phyloP scores from a whole-genome alignment of 169 alveolate species.

The Theileria sp. region DNA sequence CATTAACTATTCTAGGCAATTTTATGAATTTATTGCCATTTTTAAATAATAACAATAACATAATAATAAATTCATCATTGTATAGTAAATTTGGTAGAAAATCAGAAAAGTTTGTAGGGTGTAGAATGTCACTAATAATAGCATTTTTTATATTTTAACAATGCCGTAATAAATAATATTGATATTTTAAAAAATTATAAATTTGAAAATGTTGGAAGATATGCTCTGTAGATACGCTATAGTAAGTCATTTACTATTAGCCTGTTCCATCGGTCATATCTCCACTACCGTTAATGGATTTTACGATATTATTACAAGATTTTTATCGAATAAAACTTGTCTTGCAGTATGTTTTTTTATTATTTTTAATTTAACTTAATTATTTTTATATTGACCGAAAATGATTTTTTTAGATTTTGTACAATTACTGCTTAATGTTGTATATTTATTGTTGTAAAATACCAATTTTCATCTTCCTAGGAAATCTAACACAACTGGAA shows the following conservation, averaged over 20 bases:
- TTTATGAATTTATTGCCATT: background rate
- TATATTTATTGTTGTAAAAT: constrained; percentile 59
- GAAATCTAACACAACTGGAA: constrained; percentile 68
- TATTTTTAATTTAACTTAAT: background rate
- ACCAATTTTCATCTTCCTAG: constrained; percentile 65
- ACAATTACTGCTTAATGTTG: constrained; percentile 69
- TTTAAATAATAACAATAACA: background rate
- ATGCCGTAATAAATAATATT: background rate
- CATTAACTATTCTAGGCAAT: background rate
- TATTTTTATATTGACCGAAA: background rate
- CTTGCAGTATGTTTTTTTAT: constrained; percentile 31
- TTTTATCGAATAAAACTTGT: constrained; percentile 49
- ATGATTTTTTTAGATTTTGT: constrained; percentile 46
- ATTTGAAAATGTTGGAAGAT: constrained; percentile 10
- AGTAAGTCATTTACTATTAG: constrained; percentile 60
- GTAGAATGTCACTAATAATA: background rate
- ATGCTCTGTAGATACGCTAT: constrained; percentile 48
- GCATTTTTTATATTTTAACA: background rate
- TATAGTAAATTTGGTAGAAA: background rate
- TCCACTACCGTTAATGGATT: constrained; percentile 43
- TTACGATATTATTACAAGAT: constrained; percentile 41
- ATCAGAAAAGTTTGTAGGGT: background rate
- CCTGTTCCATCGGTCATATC: constrained; percentile 55
- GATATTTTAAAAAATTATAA: background rate
- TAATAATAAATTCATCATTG: too few relatives aligned